A percentile compares a stretch with the other conserved stretches of the same genome.
phyloP scores from a whole-genome alignment of 345 rosid species.

The Eucalyptus urophylla region DNA sequence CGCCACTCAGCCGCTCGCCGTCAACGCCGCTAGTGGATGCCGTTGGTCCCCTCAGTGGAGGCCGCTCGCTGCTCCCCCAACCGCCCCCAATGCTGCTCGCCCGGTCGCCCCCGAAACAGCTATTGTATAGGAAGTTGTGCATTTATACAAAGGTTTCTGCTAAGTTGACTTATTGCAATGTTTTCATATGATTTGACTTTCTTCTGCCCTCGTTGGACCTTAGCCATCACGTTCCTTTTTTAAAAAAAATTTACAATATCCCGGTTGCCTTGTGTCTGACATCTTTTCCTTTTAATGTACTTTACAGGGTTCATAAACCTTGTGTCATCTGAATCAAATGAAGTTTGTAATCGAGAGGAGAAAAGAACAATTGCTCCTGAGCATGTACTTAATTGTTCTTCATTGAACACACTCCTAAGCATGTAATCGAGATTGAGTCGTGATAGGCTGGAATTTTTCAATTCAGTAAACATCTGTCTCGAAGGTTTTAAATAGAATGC shows the following conservation, averaged over 20 bases:
- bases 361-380: no score
- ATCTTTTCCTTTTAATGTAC: neutral
- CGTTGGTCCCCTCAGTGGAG: fast-evolving
- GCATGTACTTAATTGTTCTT: no score
- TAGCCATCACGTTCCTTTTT: neutral
- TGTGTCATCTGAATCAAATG: no score
- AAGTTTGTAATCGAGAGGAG: no score
- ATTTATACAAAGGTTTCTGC: neutral
- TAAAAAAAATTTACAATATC: neutral
- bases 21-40: fast-evolving
- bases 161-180: neutral
- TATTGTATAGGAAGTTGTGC: neutral
- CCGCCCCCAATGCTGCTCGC: no score
- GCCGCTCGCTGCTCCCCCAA: fast-evolving
- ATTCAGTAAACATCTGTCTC: neutral
- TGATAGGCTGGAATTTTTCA: neutral
- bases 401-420: no score
- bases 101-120: neutral
- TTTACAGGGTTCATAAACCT: no score
- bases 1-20: no score
- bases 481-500: neutral
- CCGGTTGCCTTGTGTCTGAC: neutral
- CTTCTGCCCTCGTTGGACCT: neutral
- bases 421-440: no score
- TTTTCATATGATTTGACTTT: neutral